These are phyloP conservation scores for Dictyophora rubrovolvata DNA, from an alignment of 768 basidiomycete genomes.

Conservation along the genomic window DNA sequence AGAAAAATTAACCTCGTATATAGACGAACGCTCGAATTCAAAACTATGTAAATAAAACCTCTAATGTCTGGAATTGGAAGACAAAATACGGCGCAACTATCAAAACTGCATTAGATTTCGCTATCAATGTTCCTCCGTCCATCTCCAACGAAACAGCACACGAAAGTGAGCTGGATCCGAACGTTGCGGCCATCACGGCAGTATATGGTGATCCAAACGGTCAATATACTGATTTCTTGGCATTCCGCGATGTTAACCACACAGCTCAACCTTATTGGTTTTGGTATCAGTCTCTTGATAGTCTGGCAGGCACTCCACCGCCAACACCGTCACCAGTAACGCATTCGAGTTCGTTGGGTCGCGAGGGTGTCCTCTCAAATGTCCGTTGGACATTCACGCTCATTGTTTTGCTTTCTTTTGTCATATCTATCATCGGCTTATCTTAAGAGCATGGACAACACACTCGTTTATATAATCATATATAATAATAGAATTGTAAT, in stretches of 20 bases:
- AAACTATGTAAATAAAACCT: constrained; percentile 14
- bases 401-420: too few species aligned
- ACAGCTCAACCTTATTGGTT: constrained; percentile 9
- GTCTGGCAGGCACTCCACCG: not conserved
- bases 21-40: constrained; percentile 17
- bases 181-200: constrained; percentile 14
- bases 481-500: too few species aligned
- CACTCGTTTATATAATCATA: too few species aligned
- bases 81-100: constrained; percentile 16
- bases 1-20: constrained; percentile 12
- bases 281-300: constrained; percentile 10
- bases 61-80: constrained; percentile 17
- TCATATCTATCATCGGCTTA: too few species aligned
- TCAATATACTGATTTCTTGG: constrained; percentile 15
- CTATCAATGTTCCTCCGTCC: constrained; percentile 17
- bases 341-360: too few species aligned
- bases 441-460: too few species aligned
- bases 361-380: too few species aligned
- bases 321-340: not conserved
- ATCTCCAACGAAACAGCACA: constrained; percentile 3
- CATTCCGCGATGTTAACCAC: constrained; percentile 5
- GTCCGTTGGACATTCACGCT: too few species aligned
- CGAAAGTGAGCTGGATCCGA: constrained; percentile 13
- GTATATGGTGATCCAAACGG: constrained; percentile 19
- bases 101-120: constrained; percentile 18